A percentile compares a stretch with the other conserved stretches of the same genome.
Evolutionary conservation across 768 basidiomycete genomes (phyloP).

Genomic region (Rhizopogon rudus): DNA sequence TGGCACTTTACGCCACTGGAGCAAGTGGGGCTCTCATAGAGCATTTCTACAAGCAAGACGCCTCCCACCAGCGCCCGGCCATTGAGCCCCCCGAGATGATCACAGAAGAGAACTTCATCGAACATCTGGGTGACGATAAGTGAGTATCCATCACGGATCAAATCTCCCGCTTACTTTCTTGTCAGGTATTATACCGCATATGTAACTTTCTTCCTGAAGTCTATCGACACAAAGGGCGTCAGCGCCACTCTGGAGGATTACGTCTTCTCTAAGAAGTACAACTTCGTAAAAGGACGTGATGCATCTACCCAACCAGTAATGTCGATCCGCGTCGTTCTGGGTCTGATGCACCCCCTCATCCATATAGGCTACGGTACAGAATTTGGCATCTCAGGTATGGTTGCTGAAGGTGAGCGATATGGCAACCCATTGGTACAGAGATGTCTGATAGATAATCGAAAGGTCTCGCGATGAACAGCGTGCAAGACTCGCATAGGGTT

Average conservation of each 20-base stretch:
- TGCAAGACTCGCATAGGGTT: conserved; percentile 32
- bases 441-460: not conserved
- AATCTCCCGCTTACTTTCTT: not conserved
- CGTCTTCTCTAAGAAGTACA: conserved; percentile 24
- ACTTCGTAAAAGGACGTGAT: conserved; percentile 11
- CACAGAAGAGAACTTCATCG: conserved; percentile 16
- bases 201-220: conserved; percentile 17
- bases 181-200: conserved; percentile 21
- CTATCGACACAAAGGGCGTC: conserved; percentile 13
- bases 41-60: conserved; percentile 21
- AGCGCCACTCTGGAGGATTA: conserved; percentile 18
- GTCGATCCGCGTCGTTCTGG: conserved; percentile 43
- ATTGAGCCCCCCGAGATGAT: conserved; percentile 20
- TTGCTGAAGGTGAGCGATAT: conserved; percentile 48
- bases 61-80: conserved; percentile 13
- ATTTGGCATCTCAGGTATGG: conserved; percentile 55
- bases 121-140: conserved; percentile 21
- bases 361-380: conserved; percentile 59
- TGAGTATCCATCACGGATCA: conserved; percentile 1
- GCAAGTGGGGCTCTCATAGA: conserved; percentile 16
- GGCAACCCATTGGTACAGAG: not conserved
- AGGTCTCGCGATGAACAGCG: conserved; percentile 20
- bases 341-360: conserved; percentile 58
- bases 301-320: conserved; percentile 38
- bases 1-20: conserved; percentile 25